phyloP scores from a whole-genome alignment of 2,329 filamentous ascomycete genomes.

The Aspergillus fumigatiaffinis region DNA sequence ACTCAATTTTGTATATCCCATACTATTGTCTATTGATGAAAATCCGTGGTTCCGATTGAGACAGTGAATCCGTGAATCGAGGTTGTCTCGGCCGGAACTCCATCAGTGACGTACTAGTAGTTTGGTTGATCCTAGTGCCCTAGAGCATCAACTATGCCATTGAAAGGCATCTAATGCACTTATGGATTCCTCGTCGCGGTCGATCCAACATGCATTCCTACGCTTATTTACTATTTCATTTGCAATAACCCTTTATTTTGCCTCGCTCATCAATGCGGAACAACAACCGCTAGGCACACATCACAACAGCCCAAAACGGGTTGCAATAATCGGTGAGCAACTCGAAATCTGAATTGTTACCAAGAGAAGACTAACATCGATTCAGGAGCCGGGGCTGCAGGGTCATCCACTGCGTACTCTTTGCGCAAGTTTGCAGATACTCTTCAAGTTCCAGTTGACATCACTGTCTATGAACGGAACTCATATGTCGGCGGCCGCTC shows the following conservation, averaged over 20 bases:
- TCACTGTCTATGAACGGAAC: constrained; percentile 83
- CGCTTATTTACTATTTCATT: constrained; percentile 7
- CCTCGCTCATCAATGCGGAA: constrained; percentile 18
- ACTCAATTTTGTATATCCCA: neutral
- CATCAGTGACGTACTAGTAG: neutral
- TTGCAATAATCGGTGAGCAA: constrained; percentile 34
- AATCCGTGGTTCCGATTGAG: neutral
- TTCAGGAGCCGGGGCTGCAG: constrained; percentile 81
- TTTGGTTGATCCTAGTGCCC: neutral
- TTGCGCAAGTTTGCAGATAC: constrained; percentile 66
- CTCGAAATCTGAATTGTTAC: neutral
- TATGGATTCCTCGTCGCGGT: constrained; percentile 7
- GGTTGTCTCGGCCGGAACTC: neutral
- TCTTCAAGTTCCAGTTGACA: constrained; percentile 61
- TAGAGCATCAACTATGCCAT: neutral
- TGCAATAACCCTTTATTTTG: constrained; percentile 9
- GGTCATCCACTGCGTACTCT: constrained; percentile 81
- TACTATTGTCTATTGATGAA: neutral
- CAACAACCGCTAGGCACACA: constrained; percentile 21
- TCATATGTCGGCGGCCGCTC: constrained; percentile 77
- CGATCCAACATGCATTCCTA: constrained; percentile 2
- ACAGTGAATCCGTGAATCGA: neutral
- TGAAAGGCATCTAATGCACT: neutral
- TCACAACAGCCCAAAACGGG: constrained; percentile 23
- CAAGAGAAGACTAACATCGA: constrained; percentile 2